Conservation (phyloP, 768 basidiomycete genomes). For the Holtermannia corniformis region DNA sequence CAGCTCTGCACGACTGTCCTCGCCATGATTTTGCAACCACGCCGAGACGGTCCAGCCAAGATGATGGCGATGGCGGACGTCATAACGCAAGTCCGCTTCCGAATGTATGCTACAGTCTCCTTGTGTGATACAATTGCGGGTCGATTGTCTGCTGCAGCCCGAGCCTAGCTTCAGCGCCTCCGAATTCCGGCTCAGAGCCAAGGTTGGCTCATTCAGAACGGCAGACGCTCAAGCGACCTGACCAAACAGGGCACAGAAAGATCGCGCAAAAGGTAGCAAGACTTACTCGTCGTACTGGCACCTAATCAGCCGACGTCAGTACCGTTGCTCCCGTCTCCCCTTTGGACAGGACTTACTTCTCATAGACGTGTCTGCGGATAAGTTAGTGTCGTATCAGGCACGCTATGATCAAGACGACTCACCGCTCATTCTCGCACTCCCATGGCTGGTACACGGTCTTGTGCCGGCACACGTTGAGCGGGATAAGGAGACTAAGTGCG, state of each 20-base stretch:
- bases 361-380: slow-evolving; percentile 41
- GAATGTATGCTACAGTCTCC: no score
- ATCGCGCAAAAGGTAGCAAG: no score
- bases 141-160: neutral
- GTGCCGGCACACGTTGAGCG: slow-evolving; percentile 76
- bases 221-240: no score
- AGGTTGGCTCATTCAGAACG: no score
- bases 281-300: slow-evolving; percentile 93
- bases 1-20: no score
- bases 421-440: slow-evolving; percentile 88
- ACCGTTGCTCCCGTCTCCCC: neutral
- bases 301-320: slow-evolving; percentile 46
- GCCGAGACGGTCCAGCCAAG: no score
- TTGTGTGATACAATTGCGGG: no score
- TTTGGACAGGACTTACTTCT: slow-evolving; percentile 42
- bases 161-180: no score
- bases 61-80: no score
- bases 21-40: no score
- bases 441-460: slow-evolving; percentile 72
- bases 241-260: neutral
- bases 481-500: slow-evolving; percentile 62
- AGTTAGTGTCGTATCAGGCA: neutral
- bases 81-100: no score
- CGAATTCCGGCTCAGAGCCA: neutral
- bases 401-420: slow-evolving; percentile 46